phyloP scores from a whole-genome alignment of 306 rosid genomes.

The Rubus parviflorus region DNA sequence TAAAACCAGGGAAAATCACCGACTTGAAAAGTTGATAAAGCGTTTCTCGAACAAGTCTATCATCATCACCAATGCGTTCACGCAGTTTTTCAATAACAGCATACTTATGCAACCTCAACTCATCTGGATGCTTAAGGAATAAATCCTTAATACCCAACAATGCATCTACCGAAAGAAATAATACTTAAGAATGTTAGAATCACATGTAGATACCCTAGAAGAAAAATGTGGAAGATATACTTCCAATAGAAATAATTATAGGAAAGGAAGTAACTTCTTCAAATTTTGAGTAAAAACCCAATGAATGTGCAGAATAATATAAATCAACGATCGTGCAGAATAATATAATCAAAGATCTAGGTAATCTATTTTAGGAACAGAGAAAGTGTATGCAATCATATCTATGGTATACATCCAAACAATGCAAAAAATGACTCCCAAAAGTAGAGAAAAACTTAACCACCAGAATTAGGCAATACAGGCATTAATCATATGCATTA shows the following conservation, averaged over 20 bases:
- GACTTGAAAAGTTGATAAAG: conserved; percentile 66
- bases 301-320: conserved; percentile 4
- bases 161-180: conserved; percentile 51
- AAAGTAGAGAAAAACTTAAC: neutral
- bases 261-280: neutral
- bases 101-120: conserved; percentile 62
- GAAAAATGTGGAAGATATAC: conserved; percentile 9
- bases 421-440: neutral
- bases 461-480: neutral
- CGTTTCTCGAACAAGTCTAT: conserved; percentile 65
- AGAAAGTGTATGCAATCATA: neutral
- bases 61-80: conserved; percentile 78
- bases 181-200: conserved; percentile 14
- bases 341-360: neutral
- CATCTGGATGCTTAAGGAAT: conserved; percentile 61
- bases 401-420: neutral
- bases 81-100: conserved; percentile 73
- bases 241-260: neutral
- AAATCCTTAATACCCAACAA: conserved; percentile 79
- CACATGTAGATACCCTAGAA: conserved; percentile 14
- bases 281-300: neutral
- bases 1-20: conserved; percentile 71
- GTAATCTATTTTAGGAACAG: conserved; percentile 3
- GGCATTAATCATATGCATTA: neutral
- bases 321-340: neutral